Evolutionary conservation across 257 asterid genomes (phyloP), one percentile per base, ranked within the genome.

Genomic region (Solanum bulbocastanum): DNA sequence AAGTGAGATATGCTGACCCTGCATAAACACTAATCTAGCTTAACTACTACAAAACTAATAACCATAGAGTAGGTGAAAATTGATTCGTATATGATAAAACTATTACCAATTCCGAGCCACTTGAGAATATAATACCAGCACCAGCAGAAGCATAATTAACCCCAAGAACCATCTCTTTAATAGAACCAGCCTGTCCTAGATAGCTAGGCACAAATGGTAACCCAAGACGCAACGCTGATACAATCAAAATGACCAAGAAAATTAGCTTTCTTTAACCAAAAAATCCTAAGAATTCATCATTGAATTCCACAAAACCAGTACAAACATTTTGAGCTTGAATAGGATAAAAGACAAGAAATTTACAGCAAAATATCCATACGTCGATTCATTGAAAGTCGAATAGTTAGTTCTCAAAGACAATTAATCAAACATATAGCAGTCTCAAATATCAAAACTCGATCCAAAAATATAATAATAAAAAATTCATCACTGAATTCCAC

Each of bases 101-200:
- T 49, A 3, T 92, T 69, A 97, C 99, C 99, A 96, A 91, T 91
- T 95, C 99, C 71, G 99, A 91, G 83, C 99, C 99, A 86, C 99
- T 96, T 16, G 99, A 94, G 91, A 93, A 94, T 85, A 97, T 95
- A 88, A 96, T 94, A 69, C 99, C 99, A 37, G 98, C 96, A 73
- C 98, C 99, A 83, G 99, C 99, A 88, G 99, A 97, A 84, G 99
- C 99, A 86, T 96, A 96, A 87, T 96, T 95, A 35, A 94, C 98
- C 49, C 99, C 98, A 69, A 27, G 95, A 87, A 79, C 83, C 98
- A 96, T 95, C 82, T 92, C 95, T 6, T 94, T 90, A 14, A 91
- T 86, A 1, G 98, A 92, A 71, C 94, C 94, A 18, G 89, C 89
- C 90, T 90, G 98, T 78, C 97, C 95, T 8, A 97, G 93, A 88